These are phyloP conservation scores for Exserohilum rostratum DNA, from an alignment of 2,329 filamentous ascomycete species.

Conservation along the genomic window DNA sequence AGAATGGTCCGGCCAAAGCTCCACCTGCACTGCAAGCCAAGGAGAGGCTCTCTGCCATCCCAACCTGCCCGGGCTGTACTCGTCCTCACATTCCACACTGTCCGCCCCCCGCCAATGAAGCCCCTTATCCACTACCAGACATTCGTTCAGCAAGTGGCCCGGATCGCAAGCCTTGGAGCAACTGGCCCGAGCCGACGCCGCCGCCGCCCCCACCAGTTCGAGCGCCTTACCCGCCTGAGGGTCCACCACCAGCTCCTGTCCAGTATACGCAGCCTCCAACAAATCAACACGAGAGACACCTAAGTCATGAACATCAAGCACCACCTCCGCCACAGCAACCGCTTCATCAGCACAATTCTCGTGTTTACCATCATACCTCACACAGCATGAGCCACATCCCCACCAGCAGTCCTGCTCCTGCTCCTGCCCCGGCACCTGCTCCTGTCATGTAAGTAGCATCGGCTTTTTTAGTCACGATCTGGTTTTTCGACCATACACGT, in stretches of 20 bases:
- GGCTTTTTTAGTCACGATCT: background rate
- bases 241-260: slow-evolving; percentile 12
- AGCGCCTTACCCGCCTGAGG: slow-evolving; percentile 31
- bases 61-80: slow-evolving; percentile 26
- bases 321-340: slow-evolving; percentile 24
- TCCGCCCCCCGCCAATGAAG: slow-evolving; percentile 17
- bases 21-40: slow-evolving; percentile 81
- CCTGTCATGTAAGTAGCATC: slow-evolving; percentile 18
- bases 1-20: slow-evolving; percentile 66
- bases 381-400: slow-evolving; percentile 38
- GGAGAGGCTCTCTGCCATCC: slow-evolving; percentile 55
- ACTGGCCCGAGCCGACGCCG: slow-evolving; percentile 27
- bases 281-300: slow-evolving; percentile 26
- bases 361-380: slow-evolving; percentile 39
- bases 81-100: slow-evolving; percentile 41
- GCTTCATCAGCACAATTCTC: slow-evolving; percentile 39
- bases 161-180: slow-evolving; percentile 36
- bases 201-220: slow-evolving; percentile 27
- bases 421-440: slow-evolving; percentile 8
- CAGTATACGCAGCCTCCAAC: slow-evolving; percentile 32
- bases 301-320: slow-evolving; percentile 33
- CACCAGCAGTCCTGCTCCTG: slow-evolving; percentile 21
- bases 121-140: slow-evolving; percentile 27
- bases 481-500: background rate
- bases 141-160: slow-evolving; percentile 21